Evolutionary conservation across 2,329 filamentous ascomycete species (phyloP).

Genomic region (Coniella vitis): DNA sequence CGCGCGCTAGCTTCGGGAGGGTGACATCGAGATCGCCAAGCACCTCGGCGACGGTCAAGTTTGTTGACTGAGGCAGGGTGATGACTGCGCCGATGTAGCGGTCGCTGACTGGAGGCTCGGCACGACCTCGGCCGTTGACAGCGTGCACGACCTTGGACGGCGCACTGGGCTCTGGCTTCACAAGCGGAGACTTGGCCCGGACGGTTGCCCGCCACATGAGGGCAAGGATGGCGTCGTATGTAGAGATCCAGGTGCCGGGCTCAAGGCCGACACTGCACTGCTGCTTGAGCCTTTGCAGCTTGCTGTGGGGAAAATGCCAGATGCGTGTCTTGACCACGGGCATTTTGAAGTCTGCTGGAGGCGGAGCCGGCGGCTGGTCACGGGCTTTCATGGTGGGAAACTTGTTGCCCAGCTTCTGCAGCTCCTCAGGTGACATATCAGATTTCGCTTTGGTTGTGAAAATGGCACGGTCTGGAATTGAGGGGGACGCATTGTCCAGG

Average conservation of each 20-base stretch:
- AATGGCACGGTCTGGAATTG: not conserved
- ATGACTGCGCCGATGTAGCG: constrained; percentile 21
- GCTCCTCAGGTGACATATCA: not conserved
- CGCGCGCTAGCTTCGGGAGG: constrained; percentile 18
- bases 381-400: constrained; percentile 6
- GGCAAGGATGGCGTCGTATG: constrained; percentile 22
- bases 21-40: not conserved
- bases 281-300: constrained; percentile 18
- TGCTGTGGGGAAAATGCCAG: constrained; percentile 20
- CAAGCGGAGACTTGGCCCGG: constrained; percentile 18
- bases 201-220: constrained; percentile 21
- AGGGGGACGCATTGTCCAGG: not conserved
- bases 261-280: not conserved
- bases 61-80: constrained; percentile 15
- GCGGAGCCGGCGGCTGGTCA: constrained; percentile 15
- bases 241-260: constrained; percentile 19
- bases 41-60: constrained; percentile 15
- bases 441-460: no score
- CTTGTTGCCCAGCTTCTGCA: constrained; percentile 3
- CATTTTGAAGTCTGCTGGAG: constrained; percentile 21
- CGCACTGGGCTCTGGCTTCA: constrained; percentile 14
- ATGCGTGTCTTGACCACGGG: constrained; percentile 18
- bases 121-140: constrained; percentile 19
- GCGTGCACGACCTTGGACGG: constrained; percentile 18
- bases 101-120: constrained; percentile 19